Base-by-base conservation (phyloP, 495 filamentous ascomycete genomes). In the Lindgomyces ingoldianus region DNA sequence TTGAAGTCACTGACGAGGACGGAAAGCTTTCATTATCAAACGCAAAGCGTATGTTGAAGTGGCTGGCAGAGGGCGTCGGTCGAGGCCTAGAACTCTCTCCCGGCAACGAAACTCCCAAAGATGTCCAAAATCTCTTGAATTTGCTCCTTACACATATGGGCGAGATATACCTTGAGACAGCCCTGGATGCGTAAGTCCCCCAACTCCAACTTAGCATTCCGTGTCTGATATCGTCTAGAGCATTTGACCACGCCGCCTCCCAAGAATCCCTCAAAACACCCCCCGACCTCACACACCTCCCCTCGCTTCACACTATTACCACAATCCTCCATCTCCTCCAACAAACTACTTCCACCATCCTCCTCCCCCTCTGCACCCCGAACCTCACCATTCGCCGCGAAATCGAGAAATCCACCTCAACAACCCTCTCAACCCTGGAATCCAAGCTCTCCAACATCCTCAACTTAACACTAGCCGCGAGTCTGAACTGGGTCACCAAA, bases 41-140 rank as follows among this genome's bases (percentile, higher is more conserved):
- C 71, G 88, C 92, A 22, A 98, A 98, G 75, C 84, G 94, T 50
- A 98, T 99, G 92, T 82, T 99, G 30, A 96, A 89, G 69, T 99
- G 95, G 95, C 81, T 99, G 26, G 94, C 95, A 27, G 95, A 99
- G 77, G 91, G 89, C 56, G 93, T 99, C 52, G 90, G 93, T n/a
- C 81, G 95, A 64, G 89, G 90, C 0, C 81, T 99, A 29, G 95
- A 99, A 72, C 81, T 99, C 44, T 90, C 88, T 33, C 88, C 89
- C 22, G 85, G 85, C 46, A 90, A 82, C 64, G 95, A 98, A 64
- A 96, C 91, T 10, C 91, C 94, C 26, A 98, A 94, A 75, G 95
- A 99, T 75, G 90, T 98, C 42, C 85, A 86, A n/a, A 86, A 90
- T 60, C 81, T 97, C 18, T 79, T 97, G 42, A 89, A 87, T 73